phyloP scores from a whole-genome alignment of 202 grass and related monocot genomes.

The Cymbopogon flexuosus region DNA sequence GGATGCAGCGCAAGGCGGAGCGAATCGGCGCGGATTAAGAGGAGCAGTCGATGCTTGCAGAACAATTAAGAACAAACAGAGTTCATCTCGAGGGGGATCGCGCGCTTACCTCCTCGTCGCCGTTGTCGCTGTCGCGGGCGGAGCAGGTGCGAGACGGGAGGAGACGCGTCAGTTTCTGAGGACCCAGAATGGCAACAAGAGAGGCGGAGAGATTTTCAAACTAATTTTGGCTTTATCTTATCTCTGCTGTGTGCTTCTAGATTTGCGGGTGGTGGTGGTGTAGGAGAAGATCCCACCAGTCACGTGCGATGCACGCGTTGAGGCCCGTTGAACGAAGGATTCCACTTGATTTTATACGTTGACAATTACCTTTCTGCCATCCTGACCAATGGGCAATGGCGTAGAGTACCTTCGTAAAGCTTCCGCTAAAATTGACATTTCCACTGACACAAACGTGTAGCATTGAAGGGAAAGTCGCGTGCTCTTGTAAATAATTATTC shows the following conservation, averaged over 20 bases:
- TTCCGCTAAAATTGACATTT: too few relatives aligned
- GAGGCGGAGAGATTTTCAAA: not conserved
- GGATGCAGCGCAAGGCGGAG: not conserved
- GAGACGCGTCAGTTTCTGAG: not conserved
- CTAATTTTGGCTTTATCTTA: not conserved
- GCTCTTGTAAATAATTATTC: too few relatives aligned
- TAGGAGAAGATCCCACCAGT: not conserved
- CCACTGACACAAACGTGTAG: too few relatives aligned
- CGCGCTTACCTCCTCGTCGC: slow-evolving; percentile 28
- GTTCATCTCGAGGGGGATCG: not conserved
- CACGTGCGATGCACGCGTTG: not conserved
- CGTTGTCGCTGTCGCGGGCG: not conserved
- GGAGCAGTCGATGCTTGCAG: not conserved
- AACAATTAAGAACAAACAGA: not conserved
- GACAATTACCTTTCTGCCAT: too few relatives aligned
- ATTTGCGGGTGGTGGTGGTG: not conserved
- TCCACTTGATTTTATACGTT: too few relatives aligned
- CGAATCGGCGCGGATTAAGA: not conserved
- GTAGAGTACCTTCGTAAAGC: too few relatives aligned
- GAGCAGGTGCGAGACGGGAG: not conserved
- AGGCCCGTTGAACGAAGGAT: too few relatives aligned
- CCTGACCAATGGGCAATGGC: too few relatives aligned
- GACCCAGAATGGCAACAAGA: not conserved
- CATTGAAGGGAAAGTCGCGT: too few relatives aligned
- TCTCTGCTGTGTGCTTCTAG: not conserved